Evolutionary conservation across 75 land plant species (phyloP).

Genomic region (Cryptomeria japonica): DNA sequence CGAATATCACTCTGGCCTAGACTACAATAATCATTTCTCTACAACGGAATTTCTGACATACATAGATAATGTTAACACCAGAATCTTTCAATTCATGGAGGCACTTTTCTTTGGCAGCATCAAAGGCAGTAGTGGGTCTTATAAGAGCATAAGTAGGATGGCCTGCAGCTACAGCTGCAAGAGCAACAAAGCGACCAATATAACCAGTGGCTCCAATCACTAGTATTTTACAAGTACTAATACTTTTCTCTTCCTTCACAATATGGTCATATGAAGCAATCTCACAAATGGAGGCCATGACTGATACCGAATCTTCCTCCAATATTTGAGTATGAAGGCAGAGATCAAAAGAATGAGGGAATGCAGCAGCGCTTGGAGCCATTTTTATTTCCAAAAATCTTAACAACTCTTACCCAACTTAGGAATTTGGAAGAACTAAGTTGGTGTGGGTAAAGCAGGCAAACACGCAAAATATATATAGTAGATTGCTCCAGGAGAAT

Average conservation of each 20-base stretch:
- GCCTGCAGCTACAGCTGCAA: conserved; percentile 1
- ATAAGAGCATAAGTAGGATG: conserved; percentile 16
- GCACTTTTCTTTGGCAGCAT: not conserved
- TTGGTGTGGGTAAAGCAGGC: too few species aligned
- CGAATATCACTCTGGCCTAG: too few species aligned
- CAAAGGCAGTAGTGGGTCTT: not conserved
- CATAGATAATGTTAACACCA: conserved; percentile 7
- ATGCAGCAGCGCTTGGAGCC: too few species aligned
- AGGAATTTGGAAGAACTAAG: too few species aligned
- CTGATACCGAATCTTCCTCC: not conserved
- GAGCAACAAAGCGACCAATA: conserved; percentile 17
- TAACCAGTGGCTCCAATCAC: conserved; percentile 25
- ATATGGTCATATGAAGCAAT: not conserved
- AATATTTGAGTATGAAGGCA: too few species aligned
- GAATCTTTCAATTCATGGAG: not conserved
- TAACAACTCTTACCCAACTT: too few species aligned
- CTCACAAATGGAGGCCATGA: not conserved
- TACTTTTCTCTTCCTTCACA: not conserved
- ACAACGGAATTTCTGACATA: not conserved
- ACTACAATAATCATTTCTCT: too few species aligned
- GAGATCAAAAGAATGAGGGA: too few species aligned
- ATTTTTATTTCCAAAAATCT: too few species aligned
- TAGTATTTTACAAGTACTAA: not conserved
- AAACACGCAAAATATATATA: too few species aligned
- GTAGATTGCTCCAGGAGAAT: too few species aligned